phyloP scores from a whole-genome alignment of 2,329 filamentous ascomycete species.

The Ophiostoma tasmaniense region DNA sequence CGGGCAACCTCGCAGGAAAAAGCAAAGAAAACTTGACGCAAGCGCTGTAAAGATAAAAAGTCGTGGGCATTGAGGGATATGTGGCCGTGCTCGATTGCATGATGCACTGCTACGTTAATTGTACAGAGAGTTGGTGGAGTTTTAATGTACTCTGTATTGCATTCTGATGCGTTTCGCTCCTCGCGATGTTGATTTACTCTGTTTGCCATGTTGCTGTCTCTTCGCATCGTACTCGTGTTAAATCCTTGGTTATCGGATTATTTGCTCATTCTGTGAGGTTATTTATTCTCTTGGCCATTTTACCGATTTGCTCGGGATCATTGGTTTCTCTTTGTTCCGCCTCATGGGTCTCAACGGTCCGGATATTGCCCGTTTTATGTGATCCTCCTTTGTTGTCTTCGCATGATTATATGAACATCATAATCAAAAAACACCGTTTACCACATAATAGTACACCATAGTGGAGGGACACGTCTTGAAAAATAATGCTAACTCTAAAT shows the following conservation, averaged over 20 bases:
- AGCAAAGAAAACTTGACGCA: neutral
- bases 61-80: neutral
- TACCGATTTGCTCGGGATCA: no score
- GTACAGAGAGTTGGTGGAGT: neutral
- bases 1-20: neutral
- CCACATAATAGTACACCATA: neutral
- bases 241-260: neutral
- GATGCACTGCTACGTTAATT: neutral
- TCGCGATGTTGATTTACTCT: neutral
- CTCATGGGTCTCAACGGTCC: neutral
- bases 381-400: neutral
- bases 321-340: neutral
- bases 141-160: neutral
- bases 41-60: neutral
- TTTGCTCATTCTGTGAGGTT: neutral
- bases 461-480: neutral
- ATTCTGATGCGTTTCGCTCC: neutral
- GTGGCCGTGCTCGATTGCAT: constrained; percentile 1
- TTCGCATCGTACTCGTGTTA: neutral
- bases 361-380: neutral
- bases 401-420: neutral
- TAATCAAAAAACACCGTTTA: neutral
- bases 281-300: no score
- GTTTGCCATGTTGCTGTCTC: neutral
- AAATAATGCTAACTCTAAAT: neutral